Conservation (phyloP, 2,329 filamentous ascomycete species). For the Endoconidiophora laricicola region DNA sequence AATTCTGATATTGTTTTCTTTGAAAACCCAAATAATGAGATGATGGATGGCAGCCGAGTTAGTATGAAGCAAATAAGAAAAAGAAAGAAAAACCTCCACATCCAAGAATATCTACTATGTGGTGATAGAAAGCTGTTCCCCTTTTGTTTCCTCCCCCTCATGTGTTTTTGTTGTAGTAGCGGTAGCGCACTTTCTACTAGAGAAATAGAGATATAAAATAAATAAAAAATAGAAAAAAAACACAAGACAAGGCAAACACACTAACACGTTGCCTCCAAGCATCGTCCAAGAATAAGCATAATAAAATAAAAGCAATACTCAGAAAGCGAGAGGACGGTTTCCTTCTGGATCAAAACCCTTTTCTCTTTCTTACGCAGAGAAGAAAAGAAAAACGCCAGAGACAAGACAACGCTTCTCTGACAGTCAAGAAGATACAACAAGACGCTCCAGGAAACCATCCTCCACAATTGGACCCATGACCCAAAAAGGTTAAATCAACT, state of each 20-base stretch:
- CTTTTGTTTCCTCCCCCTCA: too few species aligned
- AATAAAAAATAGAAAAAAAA: too few species aligned
- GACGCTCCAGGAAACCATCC: constrained; percentile 8
- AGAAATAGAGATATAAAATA: background rate
- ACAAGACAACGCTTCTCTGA: background rate
- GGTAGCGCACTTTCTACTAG: too few species aligned
- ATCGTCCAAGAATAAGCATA: too few species aligned
- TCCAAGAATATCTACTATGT: too few species aligned
- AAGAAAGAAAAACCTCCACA: background rate
- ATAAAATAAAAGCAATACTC: constrained; percentile 25
- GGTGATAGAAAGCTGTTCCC: too few species aligned
- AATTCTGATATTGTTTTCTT: constrained; percentile 44
- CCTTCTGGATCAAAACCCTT: constrained; percentile 7
- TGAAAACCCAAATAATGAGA: background rate
- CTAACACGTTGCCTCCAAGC: too few species aligned
- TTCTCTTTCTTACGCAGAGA: background rate
- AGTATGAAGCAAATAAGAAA: background rate
- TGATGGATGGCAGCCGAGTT: too few species aligned
- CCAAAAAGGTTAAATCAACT: constrained; percentile 15
- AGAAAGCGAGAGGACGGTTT: constrained; percentile 37
- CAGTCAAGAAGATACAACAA: background rate
- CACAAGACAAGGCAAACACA: too few species aligned
- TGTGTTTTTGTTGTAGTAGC: too few species aligned
- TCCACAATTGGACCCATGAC: constrained; percentile 13
- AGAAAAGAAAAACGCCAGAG: background rate